phyloP scores from a whole-genome alignment of 441 rosid genomes.

The Bocquillonia castaneifolia region DNA sequence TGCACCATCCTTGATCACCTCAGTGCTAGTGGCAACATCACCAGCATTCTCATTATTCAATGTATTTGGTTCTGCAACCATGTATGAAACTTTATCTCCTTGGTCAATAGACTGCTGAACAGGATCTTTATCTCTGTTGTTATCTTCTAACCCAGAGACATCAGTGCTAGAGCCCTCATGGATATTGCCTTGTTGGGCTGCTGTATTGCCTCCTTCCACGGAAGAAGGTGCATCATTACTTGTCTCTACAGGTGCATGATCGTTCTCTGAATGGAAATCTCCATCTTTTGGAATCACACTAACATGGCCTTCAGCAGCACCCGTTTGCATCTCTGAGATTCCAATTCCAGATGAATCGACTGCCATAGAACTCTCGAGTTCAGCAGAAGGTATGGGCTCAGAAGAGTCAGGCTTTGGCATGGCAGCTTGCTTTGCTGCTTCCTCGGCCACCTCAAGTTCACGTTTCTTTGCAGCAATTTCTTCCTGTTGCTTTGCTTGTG shows the following conservation, averaged over 20 bases:
- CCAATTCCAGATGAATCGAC: conserved; percentile 19
- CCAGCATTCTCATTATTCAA: conserved; percentile 13
- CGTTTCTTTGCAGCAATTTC: conserved; percentile 40
- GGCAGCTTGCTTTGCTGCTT: conserved; percentile 27
- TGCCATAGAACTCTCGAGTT: conserved; percentile 17
- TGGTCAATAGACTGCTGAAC: neutral
- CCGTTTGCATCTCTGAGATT: conserved; percentile 18
- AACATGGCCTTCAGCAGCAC: conserved; percentile 3
- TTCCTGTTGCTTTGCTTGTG: conserved; percentile 45
- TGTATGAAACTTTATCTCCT: neutral
- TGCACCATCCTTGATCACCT: conserved; percentile 11
- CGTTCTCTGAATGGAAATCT: conserved; percentile 26
- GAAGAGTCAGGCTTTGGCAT: conserved; percentile 25
- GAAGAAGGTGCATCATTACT: conserved; percentile 11
- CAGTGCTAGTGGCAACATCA: conserved; percentile 12
- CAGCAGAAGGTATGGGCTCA: conserved; percentile 12
- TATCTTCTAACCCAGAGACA: neutral
- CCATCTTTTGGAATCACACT: conserved; percentile 7
- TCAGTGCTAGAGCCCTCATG: neutral
- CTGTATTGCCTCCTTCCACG: conserved; percentile 9
- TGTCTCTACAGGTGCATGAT: conserved; percentile 5
- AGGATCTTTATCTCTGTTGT: neutral
- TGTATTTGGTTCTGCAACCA: conserved; percentile 8
- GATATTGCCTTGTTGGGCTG: neutral
- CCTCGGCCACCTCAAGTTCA: conserved; percentile 30